Conservation (phyloP, 495 filamentous ascomycete genomes). For the Talaromyces ruber region DNA sequence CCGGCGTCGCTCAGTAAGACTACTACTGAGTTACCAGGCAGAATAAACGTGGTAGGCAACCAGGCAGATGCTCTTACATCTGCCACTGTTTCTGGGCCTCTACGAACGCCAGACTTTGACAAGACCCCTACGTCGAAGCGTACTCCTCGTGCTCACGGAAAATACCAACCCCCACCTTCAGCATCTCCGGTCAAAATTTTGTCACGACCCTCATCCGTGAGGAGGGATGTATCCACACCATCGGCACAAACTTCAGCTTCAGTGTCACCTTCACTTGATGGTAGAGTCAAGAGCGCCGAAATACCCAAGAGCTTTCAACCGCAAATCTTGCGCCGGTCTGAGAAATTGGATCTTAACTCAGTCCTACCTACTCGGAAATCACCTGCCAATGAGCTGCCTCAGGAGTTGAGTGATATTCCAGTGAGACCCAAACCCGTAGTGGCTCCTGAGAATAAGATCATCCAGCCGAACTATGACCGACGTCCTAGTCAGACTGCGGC, state of each 20-base stretch:
- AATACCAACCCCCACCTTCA: not conserved
- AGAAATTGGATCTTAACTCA: constrained; percentile 22
- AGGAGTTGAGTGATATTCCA: constrained; percentile 13
- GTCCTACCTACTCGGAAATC: constrained; percentile 13
- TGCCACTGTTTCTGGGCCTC: constrained; percentile 43
- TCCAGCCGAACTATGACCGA: constrained; percentile 21
- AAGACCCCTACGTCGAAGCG: constrained; percentile 16
- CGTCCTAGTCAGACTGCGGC: constrained; percentile 42
- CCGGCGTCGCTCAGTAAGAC: constrained; percentile 15
- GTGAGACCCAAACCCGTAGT: constrained; percentile 8
- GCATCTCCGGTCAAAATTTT: constrained; percentile 37
- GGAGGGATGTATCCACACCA: constrained; percentile 19
- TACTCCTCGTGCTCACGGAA: not conserved
- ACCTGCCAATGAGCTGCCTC: constrained; percentile 12
- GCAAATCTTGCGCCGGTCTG: constrained; percentile 50
- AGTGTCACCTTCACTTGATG: constrained; percentile 10
- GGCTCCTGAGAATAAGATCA: constrained; percentile 10
- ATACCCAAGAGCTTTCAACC: constrained; percentile 46
- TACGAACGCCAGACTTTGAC: constrained; percentile 43
- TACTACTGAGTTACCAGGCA: constrained; percentile 10
- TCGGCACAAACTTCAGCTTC: constrained; percentile 10
- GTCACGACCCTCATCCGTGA: constrained; percentile 28
- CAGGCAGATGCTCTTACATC: constrained; percentile 19
- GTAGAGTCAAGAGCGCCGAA: constrained; percentile 17
- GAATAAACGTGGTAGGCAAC: constrained; percentile 6